These are phyloP conservation scores for Mycena chlorophos DNA, from an alignment of 768 basidiomycete genomes.

Conservation along the genomic window DNA sequence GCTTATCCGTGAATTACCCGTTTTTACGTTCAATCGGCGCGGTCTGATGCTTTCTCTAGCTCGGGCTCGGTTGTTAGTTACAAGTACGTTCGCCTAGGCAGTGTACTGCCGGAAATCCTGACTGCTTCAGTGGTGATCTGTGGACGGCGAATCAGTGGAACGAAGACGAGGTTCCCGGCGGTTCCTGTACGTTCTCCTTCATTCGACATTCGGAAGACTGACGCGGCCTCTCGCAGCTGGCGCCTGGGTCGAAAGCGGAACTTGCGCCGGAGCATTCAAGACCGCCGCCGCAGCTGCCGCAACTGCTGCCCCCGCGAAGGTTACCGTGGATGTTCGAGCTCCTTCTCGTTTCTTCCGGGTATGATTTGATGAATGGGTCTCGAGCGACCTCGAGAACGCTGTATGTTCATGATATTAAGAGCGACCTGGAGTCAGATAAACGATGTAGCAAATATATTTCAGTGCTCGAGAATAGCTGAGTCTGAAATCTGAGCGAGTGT, in stretches of 20 bases:
- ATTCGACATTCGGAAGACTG: background rate
- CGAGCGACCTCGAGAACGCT: background rate
- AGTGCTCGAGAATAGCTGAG: too few relatives aligned
- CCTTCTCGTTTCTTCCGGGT: conserved; percentile 32
- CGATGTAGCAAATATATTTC: too few relatives aligned
- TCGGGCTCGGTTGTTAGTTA: too few relatives aligned
- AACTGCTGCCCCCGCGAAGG: conserved; percentile 5
- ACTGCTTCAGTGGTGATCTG: conserved; percentile 33
- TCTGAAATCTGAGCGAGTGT: too few relatives aligned
- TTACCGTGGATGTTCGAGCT: conserved; percentile 9
- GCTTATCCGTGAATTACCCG: too few relatives aligned
- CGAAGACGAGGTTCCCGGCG: conserved; percentile 55
- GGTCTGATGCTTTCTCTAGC: too few relatives aligned
- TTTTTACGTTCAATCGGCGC: too few relatives aligned
- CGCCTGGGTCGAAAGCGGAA: conserved; percentile 59
- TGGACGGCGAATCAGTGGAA: conserved; percentile 58
- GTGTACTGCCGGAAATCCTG: too few relatives aligned
- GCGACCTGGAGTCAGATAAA: too few relatives aligned
- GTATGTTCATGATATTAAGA: conserved; percentile 5
- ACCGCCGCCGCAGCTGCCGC: conserved; percentile 5
- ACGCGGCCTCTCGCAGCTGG: conserved; percentile 45
- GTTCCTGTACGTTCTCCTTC: conserved; percentile 25
- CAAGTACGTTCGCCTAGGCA: too few relatives aligned
- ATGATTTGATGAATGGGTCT: conserved; percentile 15
- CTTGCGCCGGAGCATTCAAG: conserved; percentile 55